A percentile compares a stretch with the other conserved stretches of the same genome.
phyloP scores from a whole-genome alignment of 2,329 filamentous ascomycete genomes.

The Fusarium sublunatum region DNA sequence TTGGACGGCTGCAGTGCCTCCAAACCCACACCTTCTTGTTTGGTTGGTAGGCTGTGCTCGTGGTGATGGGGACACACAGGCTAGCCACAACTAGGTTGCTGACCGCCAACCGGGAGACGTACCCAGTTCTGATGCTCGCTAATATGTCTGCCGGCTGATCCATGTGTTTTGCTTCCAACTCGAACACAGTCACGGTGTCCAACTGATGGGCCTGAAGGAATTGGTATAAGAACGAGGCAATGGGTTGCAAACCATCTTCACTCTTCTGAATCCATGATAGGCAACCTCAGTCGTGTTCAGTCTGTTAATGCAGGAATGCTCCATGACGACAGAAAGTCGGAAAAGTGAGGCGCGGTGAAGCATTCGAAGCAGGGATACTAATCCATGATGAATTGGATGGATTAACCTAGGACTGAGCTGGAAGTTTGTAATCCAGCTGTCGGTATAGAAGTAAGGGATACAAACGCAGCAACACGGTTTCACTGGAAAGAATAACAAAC shows the following conservation, averaged over 20 bases:
- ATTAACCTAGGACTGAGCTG: not conserved
- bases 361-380: not conserved
- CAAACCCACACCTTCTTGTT: conserved; percentile 19
- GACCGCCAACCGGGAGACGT: conserved; percentile 23
- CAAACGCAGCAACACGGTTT: not conserved
- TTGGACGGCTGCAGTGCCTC: conserved; percentile 17
- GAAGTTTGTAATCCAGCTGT: conserved; percentile 12
- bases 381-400: not conserved
- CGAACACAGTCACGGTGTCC: not conserved
- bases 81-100: conserved; percentile 27
- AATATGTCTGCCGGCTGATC: conserved; percentile 2
- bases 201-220: conserved; percentile 2
- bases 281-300: not conserved
- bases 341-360: conserved; percentile 3
- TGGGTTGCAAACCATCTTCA: not conserved
- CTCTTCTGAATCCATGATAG: not conserved
- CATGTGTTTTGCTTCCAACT: conserved; percentile 1
- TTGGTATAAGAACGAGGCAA: not conserved
- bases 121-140: not conserved
- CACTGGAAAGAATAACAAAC: not conserved
- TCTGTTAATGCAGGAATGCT: not conserved
- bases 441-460: conserved; percentile 12
- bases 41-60: conserved; percentile 16
- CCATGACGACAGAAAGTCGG: not conserved
- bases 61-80: conserved; percentile 17